phyloP scores from a whole-genome alignment of 306 rosid genomes.

The Neltuma alba region DNA sequence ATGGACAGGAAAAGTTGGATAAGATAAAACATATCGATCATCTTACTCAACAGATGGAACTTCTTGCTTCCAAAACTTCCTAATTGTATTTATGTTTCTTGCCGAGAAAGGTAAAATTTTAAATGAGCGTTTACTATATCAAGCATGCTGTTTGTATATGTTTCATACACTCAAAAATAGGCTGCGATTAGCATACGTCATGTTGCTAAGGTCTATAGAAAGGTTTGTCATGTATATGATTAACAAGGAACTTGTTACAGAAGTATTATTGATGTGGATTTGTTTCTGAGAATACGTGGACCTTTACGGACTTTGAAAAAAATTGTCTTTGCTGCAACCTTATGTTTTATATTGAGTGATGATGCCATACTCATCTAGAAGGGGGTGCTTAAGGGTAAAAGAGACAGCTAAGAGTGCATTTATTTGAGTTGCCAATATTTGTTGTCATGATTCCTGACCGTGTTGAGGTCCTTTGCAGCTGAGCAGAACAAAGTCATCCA shows the following conservation, averaged over 20 bases:
- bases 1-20: slow-evolving; percentile 52
- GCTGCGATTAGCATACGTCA: background rate
- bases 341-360: background rate
- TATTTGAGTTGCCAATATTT: slow-evolving; percentile 34
- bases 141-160: slow-evolving; percentile 41
- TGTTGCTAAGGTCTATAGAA: slow-evolving; percentile 15
- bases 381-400: background rate
- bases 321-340: background rate
- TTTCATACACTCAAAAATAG: background rate
- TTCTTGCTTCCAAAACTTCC: slow-evolving; percentile 51
- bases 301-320: background rate
- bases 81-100: slow-evolving; percentile 46
- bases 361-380: background rate
- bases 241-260: background rate
- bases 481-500: slow-evolving; percentile 45
- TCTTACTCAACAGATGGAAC: slow-evolving; percentile 73
- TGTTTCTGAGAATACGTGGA: background rate
- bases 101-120: slow-evolving; percentile 56
- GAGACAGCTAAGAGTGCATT: slow-evolving; percentile 15
- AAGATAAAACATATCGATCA: slow-evolving; percentile 50
- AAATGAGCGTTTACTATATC: slow-evolving; percentile 28
- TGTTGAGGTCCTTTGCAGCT: slow-evolving; percentile 52
- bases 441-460: slow-evolving; percentile 52
- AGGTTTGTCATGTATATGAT: slow-evolving; percentile 31
- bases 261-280: background rate